Conservation (phyloP, 1,284 basidiomycete genomes). For the Athelia psychrophila region DNA sequence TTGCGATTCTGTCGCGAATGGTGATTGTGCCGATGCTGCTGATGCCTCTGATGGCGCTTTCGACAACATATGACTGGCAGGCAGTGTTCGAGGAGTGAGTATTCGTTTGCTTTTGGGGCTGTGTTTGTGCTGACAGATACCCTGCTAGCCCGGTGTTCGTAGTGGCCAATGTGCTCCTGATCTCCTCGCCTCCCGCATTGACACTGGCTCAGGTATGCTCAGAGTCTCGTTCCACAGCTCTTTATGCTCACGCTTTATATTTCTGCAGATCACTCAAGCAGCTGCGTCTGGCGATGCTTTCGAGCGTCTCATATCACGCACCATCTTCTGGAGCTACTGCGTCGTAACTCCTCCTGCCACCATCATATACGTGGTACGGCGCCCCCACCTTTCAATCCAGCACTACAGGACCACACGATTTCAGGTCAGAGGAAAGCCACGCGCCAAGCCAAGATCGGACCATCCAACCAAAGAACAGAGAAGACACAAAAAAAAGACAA, state of each 20-base stretch:
- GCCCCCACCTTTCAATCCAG: no score
- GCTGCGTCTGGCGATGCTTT: conserved; percentile 87
- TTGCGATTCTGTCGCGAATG: conserved; percentile 83
- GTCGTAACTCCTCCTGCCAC: conserved; percentile 81
- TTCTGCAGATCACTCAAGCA: conserved; percentile 69
- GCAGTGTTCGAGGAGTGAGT: conserved; percentile 74
- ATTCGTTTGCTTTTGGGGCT: conserved; percentile 8
- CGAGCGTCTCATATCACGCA: conserved; percentile 83
- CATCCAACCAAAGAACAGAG: no score
- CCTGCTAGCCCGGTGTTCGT: conserved; percentile 75
- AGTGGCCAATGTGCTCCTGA: conserved; percentile 71
- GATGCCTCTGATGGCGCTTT: conserved; percentile 67
- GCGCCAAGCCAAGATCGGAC: no score
- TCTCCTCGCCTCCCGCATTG: conserved; percentile 79
- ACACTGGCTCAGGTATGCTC: conserved; percentile 70
- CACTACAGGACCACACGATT: no score
- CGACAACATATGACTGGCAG: conserved; percentile 61
- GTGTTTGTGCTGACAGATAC: conserved; percentile 10
- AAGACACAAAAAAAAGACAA: no score
- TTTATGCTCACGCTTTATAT: neutral
- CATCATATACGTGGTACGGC: conserved; percentile 74
- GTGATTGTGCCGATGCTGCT: conserved; percentile 79
- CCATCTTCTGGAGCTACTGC: conserved; percentile 83
- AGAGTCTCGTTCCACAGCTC: conserved; percentile 1
- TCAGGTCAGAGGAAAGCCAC: no score